Evolutionary conservation across 1,139 yeast species (phyloP), one percentile per base, ranked within the genome.

Genomic region (Geotrichum citri-aurantii): DNA sequence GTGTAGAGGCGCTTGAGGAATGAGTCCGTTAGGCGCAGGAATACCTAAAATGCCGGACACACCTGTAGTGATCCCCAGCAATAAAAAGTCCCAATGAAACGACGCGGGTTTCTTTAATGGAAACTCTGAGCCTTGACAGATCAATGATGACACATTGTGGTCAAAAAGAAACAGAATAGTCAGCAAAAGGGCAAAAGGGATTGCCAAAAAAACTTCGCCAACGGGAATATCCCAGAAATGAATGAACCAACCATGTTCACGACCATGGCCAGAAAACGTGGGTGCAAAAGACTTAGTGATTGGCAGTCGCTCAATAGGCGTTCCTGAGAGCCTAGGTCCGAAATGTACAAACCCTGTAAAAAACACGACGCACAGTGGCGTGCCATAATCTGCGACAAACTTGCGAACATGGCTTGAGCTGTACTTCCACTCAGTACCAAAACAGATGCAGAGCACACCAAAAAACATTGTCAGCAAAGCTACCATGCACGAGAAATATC

Each of bases 1-100:
- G 68, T 93, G 99, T 50, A 93, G 72, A 0, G 98, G 99, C 0
- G 98, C 98, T 71, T 93, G 99, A 0, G 99, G 99, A 49, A 93
- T 92, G 46, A 93, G 76, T 0, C 99, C 99, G 72, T 93, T 93
- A 0, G 98, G 98, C 1, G 97, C 91, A 0, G 98, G 99, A 1
- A 93, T 79, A 0, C 99, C 99, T 12, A 93, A 69, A 0, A 92
- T 72, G 0, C 98, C 98, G 2, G 96, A 79, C 1, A 92, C 70
- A 0, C 96, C 95, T 0, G 98, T 93, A 4, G 93, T 87, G 12
- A 89, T 68, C 0, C 98, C 98, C 42, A 93, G 76, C 40, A 93
- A 75, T 50, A 88, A 81, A 69, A 92, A 88, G 72, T 93, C 99
- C 85, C 93, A 93, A 73, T 93, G 98, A 72, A 93, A 93, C 0